A percentile compares a stretch with the other conserved stretches of the same genome.
phyloP scores from a whole-genome alignment of 495 filamentous ascomycete species.

The Daldinia vernicosa region DNA sequence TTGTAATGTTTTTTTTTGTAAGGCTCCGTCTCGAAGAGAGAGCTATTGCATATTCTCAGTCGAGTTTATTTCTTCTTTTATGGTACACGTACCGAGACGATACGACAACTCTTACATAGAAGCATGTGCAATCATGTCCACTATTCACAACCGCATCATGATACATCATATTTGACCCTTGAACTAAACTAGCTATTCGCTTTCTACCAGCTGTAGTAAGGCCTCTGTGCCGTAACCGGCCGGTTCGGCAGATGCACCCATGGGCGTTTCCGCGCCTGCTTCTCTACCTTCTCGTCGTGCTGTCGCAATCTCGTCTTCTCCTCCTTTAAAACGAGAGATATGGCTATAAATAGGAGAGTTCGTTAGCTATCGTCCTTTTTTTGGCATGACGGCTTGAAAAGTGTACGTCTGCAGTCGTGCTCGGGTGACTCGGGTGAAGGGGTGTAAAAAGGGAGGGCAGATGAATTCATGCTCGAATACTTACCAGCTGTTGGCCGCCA shows the following conservation, averaged over 20 bases:
- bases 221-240: slow-evolving; percentile 78
- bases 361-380: neutral
- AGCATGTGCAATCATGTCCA: neutral
- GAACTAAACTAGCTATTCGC: neutral
- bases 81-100: slow-evolving; percentile 32
- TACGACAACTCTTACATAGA: slow-evolving; percentile 25
- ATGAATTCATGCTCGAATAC: slow-evolving; percentile 43
- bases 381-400: neutral
- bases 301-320: slow-evolving; percentile 85
- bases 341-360: slow-evolving; percentile 54
- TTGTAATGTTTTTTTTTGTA: neutral
- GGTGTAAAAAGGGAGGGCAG: neutral
- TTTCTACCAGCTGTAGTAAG: slow-evolving; percentile 86
- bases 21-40: neutral
- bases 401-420: too few relatives aligned
- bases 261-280: slow-evolving; percentile 72
- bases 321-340: slow-evolving; percentile 90
- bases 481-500: slow-evolving; percentile 75
- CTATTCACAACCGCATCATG: neutral
- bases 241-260: slow-evolving; percentile 88
- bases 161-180: neutral
- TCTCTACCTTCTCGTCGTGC: slow-evolving; percentile 77
- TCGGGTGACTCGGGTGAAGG: neutral
- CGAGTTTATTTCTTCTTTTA: slow-evolving; percentile 18
- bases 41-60: neutral